Base-by-base conservation (phyloP, 2,329 filamentous ascomycete genomes). In the Verticillium isaacii region DNA sequence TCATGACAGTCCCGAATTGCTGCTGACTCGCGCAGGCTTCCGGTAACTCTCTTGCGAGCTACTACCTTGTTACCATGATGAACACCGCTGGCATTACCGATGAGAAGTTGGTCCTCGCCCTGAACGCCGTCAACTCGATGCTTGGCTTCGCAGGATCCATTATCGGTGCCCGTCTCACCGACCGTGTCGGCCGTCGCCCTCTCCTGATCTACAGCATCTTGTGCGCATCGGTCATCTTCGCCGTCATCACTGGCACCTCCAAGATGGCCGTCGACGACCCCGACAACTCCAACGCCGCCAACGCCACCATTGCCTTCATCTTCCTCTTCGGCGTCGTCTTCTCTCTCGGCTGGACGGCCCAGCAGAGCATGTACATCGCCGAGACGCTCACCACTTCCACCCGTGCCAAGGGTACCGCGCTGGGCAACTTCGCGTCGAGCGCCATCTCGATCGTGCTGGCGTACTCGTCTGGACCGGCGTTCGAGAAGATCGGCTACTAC, bases 181-280 rank as follows among this genome's bases (percentile, higher is more conserved):
- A 87, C 41, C 77, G 78, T 1, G 62, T 87, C 5, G 84, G 85
- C 23, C 83, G 86, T 34, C 82, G 86, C 3, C 82, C 82, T 0
- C 72, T 85, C 12, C 72, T 85, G 9, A 70, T 86, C 2, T 78
- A 76, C 68, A 76, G 77, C 3, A 80, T 79, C 32, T 68, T 81
- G 5, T 81, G 78, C 64, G 76, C 75, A 54, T 79, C 78, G 0
- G 64, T 75, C 63, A 82, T 78, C 65, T 82, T 83, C 57, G 79
- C 78, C 23, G 72, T 81, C 63, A 78, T 83, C 58, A 82, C 80
- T 0, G 79, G 79, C 2, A 82, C 79, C 0, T 78, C 75, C 64
- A 81, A 81, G 66, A 60, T 79, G 55, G 73, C 77, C 1, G 70
- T 72, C 1, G 76, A 78, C n/a, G 65, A 79, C 25, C 70, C 73